A percentile compares a stretch with the other conserved stretches of the same genome.
Conservation (phyloP, 2,329 filamentous ascomycete species). For the Zymoseptoria crescenta region DNA sequence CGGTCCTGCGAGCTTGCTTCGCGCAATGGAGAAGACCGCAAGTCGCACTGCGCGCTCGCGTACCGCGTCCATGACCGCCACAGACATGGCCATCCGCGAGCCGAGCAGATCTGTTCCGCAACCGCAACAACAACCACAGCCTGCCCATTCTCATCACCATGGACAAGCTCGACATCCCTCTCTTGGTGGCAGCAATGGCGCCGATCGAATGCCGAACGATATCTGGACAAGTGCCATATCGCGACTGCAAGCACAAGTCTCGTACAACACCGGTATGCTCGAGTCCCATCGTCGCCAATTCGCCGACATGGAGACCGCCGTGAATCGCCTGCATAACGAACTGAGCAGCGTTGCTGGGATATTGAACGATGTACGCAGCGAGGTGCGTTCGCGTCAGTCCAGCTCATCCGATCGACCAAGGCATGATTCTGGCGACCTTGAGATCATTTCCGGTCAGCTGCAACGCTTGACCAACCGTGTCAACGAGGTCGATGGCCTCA, state of each 20-base stretch:
- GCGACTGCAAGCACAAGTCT: slow-evolving; percentile 42
- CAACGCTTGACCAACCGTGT: slow-evolving; percentile 34
- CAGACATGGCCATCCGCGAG: not conserved
- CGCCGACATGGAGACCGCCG: slow-evolving; percentile 33
- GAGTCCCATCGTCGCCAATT: slow-evolving; percentile 36
- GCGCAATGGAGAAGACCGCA: slow-evolving; percentile 14
- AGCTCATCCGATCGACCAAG: slow-evolving; percentile 9
- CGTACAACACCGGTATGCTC: slow-evolving; percentile 37
- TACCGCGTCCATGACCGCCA: slow-evolving; percentile 11
- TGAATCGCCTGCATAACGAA: slow-evolving; percentile 35
- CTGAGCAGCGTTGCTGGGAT: slow-evolving; percentile 28
- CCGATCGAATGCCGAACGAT: slow-evolving; percentile 18
- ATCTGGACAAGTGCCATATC: slow-evolving; percentile 35
- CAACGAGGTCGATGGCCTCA: slow-evolving; percentile 41
- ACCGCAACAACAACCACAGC: not conserved
- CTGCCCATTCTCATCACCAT: not conserved
- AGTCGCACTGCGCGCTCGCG: slow-evolving; percentile 12
- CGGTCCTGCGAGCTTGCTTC: not conserved
- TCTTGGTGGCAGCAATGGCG: slow-evolving; percentile 3
- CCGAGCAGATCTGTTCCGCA: not conserved
- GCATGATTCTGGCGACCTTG: slow-evolving; percentile 32
- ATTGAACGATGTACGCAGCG: slow-evolving; percentile 32
- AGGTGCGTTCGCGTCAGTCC: slow-evolving; percentile 26
- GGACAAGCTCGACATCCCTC: slow-evolving; percentile 11
- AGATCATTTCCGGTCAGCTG: slow-evolving; percentile 37